phyloP scores from a whole-genome alignment of 2,329 filamentous ascomycete species.

The Amphichorda felina region DNA sequence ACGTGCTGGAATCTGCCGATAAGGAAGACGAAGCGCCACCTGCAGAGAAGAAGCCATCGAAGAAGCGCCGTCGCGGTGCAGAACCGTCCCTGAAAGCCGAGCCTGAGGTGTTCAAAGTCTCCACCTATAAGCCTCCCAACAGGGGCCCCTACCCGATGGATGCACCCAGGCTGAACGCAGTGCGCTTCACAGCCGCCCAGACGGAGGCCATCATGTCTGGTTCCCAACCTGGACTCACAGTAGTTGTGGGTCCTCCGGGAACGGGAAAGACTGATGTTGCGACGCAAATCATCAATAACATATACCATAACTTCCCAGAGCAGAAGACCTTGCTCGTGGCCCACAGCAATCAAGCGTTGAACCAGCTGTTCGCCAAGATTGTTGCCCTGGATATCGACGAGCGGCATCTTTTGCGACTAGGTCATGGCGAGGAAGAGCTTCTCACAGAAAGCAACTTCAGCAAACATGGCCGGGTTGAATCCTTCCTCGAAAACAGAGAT shows the following conservation, averaged over 20 bases:
- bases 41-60: constrained; percentile 54
- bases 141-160: constrained; percentile 84
- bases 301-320: constrained; percentile 94
- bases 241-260: constrained; percentile 89
- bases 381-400: constrained; percentile 93
- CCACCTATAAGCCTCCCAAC: constrained; percentile 81
- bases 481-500: constrained; percentile 80
- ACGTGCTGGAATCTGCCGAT: constrained; percentile 61
- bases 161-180: constrained; percentile 64
- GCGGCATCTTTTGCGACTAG: constrained; percentile 80
- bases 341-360: constrained; percentile 95
- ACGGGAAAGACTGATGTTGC: constrained; percentile 99
- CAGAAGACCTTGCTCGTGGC: constrained; percentile 88
- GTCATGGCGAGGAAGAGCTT: constrained; percentile 91
- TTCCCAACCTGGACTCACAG: constrained; percentile 83
- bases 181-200: constrained; percentile 86
- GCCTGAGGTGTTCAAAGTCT: constrained; percentile 64
- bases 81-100: constrained; percentile 53
- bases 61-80: constrained; percentile 76
- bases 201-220: constrained; percentile 89
- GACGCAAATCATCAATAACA: constrained; percentile 96
- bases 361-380: constrained; percentile 97
- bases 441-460: constrained; percentile 79
- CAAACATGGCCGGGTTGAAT: constrained; percentile 90
- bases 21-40: constrained; percentile 34